These are phyloP conservation scores for Marasmius tenuissimus DNA, from an alignment of 1,284 basidiomycete species.

Conservation along the genomic window DNA sequence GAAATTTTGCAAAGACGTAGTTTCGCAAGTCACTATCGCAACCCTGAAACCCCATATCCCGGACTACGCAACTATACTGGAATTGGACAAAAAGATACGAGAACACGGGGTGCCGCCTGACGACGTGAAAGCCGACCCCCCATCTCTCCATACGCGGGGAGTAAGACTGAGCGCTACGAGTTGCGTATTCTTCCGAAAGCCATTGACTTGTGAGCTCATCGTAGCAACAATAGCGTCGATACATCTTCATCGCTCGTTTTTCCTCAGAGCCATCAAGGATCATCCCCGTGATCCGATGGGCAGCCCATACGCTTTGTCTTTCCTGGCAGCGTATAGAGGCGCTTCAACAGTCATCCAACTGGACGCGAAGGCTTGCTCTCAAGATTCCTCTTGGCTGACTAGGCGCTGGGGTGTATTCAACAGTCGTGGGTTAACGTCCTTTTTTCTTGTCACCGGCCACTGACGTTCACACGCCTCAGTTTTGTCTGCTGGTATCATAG, in stretches of 20 bases:
- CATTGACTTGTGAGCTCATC: conserved; percentile 38
- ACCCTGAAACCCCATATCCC: conserved; percentile 8
- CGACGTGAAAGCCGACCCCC: conserved; percentile 2
- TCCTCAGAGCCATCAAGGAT: conserved; percentile 45
- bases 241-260: conserved; percentile 48
- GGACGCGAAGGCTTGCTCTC: conserved; percentile 2
- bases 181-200: conserved; percentile 5
- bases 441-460: not conserved
- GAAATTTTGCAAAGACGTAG: conserved; percentile 8
- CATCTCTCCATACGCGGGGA: not conserved
- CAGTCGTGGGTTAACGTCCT: conserved; percentile 1
- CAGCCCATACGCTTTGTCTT: conserved; percentile 44
- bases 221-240: conserved; percentile 37
- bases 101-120: conserved; percentile 9
- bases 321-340: conserved; percentile 44
- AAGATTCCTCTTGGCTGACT: not conserved
- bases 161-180: not conserved
- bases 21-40: conserved; percentile 9
- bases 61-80: conserved; percentile 13
- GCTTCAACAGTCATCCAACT: conserved; percentile 39
- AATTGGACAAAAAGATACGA: conserved; percentile 15
- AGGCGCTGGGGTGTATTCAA: conserved; percentile 7
- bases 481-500: not conserved
- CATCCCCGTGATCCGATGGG: conserved; percentile 35
- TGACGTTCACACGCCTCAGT: not conserved